phyloP scores from a whole-genome alignment of 2,329 filamentous ascomycete species.

The Penicillium sp. region DNA sequence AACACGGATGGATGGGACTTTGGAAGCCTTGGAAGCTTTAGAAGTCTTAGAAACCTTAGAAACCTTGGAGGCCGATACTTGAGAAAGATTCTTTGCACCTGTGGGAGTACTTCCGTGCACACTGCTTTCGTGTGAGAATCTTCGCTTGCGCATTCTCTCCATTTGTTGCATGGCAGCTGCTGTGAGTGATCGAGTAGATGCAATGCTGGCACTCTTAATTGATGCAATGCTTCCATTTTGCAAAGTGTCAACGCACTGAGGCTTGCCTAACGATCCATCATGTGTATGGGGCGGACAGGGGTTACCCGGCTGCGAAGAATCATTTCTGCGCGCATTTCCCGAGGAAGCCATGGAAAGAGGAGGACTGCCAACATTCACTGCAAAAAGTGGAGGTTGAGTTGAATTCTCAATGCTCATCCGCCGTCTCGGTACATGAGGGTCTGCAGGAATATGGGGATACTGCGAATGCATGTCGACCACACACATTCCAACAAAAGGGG shows the following conservation, averaged over 20 bases:
- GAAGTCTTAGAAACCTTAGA: not conserved
- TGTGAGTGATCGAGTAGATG: slow-evolving; percentile 11
- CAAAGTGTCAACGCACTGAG: not conserved
- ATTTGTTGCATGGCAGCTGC: slow-evolving; percentile 16
- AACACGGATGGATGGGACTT: not conserved
- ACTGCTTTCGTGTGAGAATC: slow-evolving; percentile 1
- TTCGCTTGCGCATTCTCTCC: slow-evolving; percentile 3
- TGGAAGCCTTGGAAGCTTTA: not conserved
- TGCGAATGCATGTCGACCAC: slow-evolving; percentile 11
- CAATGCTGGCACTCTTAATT: slow-evolving; percentile 8
- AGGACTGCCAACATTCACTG: not conserved
- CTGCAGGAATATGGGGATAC: not conserved
- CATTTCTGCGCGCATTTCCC: not conserved
- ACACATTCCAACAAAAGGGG: slow-evolving; percentile 26
- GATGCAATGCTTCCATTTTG: slow-evolving; percentile 11
- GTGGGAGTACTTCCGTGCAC: not conserved
- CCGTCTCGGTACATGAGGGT: not conserved
- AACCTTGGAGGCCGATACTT: not conserved
- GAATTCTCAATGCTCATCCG: slow-evolving; percentile 2
- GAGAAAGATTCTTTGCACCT: not conserved
- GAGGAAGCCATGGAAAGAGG: not conserved
- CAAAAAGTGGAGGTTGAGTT: not conserved
- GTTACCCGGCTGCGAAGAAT: not conserved
- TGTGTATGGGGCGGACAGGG: not conserved
- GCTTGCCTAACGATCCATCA: not conserved